phyloP scores from a whole-genome alignment of 176 grass and related monocot genomes.

The Saccharum officinarum region DNA sequence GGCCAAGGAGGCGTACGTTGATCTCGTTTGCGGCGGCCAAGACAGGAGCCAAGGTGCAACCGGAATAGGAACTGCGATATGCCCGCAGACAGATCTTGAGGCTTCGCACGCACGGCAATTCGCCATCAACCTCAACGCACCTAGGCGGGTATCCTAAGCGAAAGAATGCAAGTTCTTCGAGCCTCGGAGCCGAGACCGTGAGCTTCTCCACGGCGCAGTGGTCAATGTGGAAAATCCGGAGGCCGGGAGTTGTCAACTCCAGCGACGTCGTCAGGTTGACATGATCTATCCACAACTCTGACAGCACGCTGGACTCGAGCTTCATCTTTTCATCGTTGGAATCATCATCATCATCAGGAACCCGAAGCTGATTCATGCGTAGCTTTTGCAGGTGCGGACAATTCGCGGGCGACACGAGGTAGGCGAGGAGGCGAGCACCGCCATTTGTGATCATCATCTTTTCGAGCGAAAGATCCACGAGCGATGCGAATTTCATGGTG shows the following conservation, averaged over 20 bases:
- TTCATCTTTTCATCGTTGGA: background rate
- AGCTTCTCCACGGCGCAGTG: background rate
- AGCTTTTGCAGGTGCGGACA: background rate
- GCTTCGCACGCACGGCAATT: background rate
- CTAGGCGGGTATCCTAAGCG: background rate
- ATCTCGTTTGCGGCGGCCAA: background rate
- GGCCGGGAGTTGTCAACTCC: background rate
- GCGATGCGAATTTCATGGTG: background rate
- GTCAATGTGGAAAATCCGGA: background rate
- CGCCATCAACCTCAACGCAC: background rate
- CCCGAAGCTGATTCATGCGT: background rate
- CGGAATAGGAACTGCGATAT: too few relatives aligned
- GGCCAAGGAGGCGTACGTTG: background rate
- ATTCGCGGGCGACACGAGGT: background rate
- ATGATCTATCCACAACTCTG: background rate
- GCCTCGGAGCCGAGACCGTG: background rate
- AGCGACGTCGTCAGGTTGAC: background rate
- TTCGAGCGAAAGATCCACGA: background rate
- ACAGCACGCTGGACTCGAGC: background rate
- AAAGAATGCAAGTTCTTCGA: background rate
- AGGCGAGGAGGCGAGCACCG: background rate
- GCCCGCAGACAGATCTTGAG: background rate
- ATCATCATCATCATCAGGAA: background rate
- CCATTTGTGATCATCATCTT: background rate
- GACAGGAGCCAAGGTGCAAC: background rate